These are phyloP conservation scores for Lenzites betulinus DNA, from an alignment of 768 basidiomycete species.

Conservation along the genomic window DNA sequence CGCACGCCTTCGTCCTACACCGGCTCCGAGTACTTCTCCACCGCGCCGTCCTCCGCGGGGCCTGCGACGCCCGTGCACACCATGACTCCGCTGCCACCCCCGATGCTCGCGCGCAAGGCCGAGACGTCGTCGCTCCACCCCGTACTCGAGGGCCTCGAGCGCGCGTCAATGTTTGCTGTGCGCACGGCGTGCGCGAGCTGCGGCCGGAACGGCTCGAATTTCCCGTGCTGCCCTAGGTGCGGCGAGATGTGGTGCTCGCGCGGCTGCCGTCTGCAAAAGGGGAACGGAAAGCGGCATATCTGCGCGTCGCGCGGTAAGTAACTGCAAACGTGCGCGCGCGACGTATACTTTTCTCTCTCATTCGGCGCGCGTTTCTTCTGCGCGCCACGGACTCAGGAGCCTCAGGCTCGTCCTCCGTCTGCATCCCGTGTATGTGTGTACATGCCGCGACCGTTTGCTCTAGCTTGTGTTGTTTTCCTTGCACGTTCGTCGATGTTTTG, in stretches of 20 bases:
- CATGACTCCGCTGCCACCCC: conserved; percentile 10
- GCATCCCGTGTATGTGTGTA: neutral
- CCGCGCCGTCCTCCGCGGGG: conserved; percentile 32
- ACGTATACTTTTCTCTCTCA: neutral
- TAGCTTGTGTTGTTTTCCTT: neutral
- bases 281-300: conserved; percentile 22
- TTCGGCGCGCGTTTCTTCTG: neutral
- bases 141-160: conserved; percentile 32
- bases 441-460: neutral
- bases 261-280: conserved; percentile 19
- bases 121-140: conserved; percentile 21
- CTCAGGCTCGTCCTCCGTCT: neutral
- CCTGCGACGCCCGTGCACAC: conserved; percentile 28
- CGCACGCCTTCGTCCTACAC: conserved; percentile 32
- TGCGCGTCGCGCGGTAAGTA: conserved; percentile 12
- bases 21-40: conserved; percentile 33
- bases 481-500: neutral
- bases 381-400: too few relatives aligned
- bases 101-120: neutral
- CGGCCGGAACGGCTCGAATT: conserved; percentile 32
- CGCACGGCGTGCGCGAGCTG: conserved; percentile 33
- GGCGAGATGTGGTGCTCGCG: conserved; percentile 37
- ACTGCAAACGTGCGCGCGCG: neutral
- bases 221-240: conserved; percentile 36
- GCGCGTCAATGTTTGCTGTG: conserved; percentile 29